Conservation (phyloP, 192 early-diverging fungal species). For the Umbelopsis vinacea region DNA sequence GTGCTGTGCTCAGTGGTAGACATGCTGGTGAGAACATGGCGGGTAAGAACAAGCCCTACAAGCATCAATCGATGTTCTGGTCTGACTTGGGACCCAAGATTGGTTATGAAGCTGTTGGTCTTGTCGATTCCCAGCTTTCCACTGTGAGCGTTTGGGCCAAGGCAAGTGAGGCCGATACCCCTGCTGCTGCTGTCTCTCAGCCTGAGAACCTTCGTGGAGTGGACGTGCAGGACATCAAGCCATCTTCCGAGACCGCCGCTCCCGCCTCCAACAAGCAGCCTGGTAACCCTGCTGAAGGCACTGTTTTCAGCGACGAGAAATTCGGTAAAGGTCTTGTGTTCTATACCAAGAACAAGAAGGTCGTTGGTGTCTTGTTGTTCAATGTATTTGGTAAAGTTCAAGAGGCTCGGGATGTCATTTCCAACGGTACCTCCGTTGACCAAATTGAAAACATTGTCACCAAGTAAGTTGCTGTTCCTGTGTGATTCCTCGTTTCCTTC, state of each 20-base stretch:
- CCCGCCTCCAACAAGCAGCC: slow-evolving; percentile 3
- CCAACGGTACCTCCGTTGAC: slow-evolving; percentile 20
- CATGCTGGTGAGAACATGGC: slow-evolving; percentile 66
- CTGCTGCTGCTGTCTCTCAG: slow-evolving; percentile 30
- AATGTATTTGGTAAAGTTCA: slow-evolving; percentile 67
- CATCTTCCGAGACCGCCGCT: not conserved
- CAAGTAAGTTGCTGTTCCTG: slow-evolving; percentile 5
- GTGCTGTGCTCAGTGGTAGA: slow-evolving; percentile 62
- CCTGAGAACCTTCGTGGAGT: slow-evolving; percentile 38
- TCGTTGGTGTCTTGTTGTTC: slow-evolving; percentile 62
- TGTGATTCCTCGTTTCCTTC: slow-evolving; percentile 36
- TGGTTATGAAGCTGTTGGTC: slow-evolving; percentile 66
- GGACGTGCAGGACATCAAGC: slow-evolving; percentile 15
- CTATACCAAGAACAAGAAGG: slow-evolving; percentile 58
- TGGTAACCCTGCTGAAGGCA: slow-evolving; percentile 30
- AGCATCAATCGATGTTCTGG: slow-evolving; percentile 71
- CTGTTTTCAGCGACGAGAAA: slow-evolving; percentile 48
- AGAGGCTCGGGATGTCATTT: slow-evolving; percentile 62
- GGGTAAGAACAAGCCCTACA: slow-evolving; percentile 54
- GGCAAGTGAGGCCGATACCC: slow-evolving; percentile 42
- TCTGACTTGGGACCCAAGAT: slow-evolving; percentile 61
- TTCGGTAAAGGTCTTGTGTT: slow-evolving; percentile 65
- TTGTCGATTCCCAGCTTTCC: slow-evolving; percentile 57
- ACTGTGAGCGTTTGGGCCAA: slow-evolving; percentile 69
- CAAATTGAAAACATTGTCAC: slow-evolving; percentile 8